phyloP scores from a whole-genome alignment of 306 rosid genomes.

The Ochetophila trinervis region DNA sequence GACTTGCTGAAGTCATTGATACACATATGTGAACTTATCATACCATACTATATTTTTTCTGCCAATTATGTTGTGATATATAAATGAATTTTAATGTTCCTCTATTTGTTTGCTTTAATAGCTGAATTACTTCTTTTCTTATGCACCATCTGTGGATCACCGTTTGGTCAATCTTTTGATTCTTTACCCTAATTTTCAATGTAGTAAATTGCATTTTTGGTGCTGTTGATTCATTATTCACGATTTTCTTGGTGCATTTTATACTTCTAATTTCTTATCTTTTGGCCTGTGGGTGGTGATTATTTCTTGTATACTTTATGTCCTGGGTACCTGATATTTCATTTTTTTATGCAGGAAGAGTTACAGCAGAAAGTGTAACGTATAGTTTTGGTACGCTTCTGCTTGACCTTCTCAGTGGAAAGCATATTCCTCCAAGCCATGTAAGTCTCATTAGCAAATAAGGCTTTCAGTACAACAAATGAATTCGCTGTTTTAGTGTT shows the following conservation, averaged over 20 bases:
- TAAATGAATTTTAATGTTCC: no score
- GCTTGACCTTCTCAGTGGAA: slow-evolving; percentile 97
- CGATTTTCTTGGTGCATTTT: background rate
- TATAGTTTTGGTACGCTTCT: slow-evolving; percentile 95
- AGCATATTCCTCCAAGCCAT: slow-evolving; percentile 98
- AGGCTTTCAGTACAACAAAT: slow-evolving; percentile 3
- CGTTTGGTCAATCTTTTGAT: no score
- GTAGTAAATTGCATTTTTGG: no score
- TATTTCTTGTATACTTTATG: slow-evolving; percentile 8
- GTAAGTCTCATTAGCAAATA: slow-evolving; percentile 48
- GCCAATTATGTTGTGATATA: no score
- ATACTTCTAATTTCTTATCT: background rate
- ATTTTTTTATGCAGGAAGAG: slow-evolving; percentile 61
- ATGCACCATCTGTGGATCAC: no score
- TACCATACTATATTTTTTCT: no score
- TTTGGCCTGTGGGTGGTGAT: slow-evolving; percentile 5
- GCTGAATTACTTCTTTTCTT: no score
- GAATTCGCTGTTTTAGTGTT: background rate
- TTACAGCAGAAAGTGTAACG: slow-evolving; percentile 85
- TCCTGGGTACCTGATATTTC: slow-evolving; percentile 1
- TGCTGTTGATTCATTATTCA: background rate
- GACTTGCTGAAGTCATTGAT: no score
- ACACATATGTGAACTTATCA: no score
- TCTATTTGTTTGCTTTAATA: no score
- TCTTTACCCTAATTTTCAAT: no score